A percentile compares a stretch with the other conserved stretches of the same genome.
phyloP scores from a whole-genome alignment of 179 eudicot species.

The Corrigiola litoralis region DNA sequence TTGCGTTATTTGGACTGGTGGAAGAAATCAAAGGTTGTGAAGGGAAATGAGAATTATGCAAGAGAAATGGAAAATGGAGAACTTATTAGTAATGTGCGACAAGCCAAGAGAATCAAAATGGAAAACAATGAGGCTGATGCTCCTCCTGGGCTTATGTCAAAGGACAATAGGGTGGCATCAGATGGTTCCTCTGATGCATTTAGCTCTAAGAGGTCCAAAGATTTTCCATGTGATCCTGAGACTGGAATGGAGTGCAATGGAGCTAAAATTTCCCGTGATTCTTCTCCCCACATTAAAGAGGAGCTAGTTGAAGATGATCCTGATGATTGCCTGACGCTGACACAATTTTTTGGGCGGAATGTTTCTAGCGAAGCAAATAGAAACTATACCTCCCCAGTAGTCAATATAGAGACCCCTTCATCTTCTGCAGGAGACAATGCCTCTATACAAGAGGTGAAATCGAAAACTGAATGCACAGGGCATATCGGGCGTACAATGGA shows the following conservation, averaged over 20 bases:
- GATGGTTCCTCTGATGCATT: neutral
- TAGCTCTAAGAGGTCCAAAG: slow-evolving; percentile 4
- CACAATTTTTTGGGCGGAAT: neutral
- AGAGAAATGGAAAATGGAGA: no score
- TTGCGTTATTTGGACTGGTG: slow-evolving; percentile 34
- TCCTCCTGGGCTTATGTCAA: slow-evolving; percentile 31
- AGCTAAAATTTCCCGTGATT: neutral
- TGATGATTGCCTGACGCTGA: slow-evolving; percentile 15
- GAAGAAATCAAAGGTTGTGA: slow-evolving; percentile 17
- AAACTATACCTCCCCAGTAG: neutral
- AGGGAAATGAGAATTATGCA: neutral
- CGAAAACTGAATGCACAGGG: neutral
- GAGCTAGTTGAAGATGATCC: slow-evolving; percentile 1
- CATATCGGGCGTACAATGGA: neutral
- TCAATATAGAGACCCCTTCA: neutral
- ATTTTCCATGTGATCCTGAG: neutral
- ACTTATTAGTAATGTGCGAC: neutral
- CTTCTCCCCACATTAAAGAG: neutral
- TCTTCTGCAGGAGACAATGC: slow-evolving; percentile 12
- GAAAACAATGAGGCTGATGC: slow-evolving; percentile 18
- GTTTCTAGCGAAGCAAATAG: neutral
- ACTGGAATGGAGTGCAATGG: neutral
- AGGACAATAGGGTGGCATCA: neutral
- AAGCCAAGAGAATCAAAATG: neutral
- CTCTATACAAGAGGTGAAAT: neutral